Evolutionary conservation across 2,329 filamentous ascomycete genomes (phyloP), one percentile per base, ranked within the genome.

Genomic region (Nemania diffusa): DNA sequence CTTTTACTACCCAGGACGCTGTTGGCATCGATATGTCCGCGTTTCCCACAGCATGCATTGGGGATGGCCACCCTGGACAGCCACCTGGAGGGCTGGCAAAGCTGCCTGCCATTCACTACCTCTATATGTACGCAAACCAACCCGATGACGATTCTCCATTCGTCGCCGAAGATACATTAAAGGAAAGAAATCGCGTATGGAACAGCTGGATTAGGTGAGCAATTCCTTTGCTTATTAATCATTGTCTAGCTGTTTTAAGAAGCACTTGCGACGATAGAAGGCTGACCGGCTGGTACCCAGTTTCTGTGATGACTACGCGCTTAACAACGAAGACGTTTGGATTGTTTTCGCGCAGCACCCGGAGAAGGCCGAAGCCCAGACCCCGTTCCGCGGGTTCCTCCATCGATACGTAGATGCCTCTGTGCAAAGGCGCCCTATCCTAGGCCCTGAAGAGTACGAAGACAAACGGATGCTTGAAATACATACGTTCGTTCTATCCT

Each of bases 381-480:
- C 50, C 26, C 50, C 50, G 22, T 62, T 55, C 22, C 22, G 37
- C 17, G 22, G 34, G 24, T 56, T 62, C 24, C 50, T 62, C 24
- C 15, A 56, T 56, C 15, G 17, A 34, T 62, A 62, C 27, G 40
- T 62, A 7, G 50, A 62, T 7, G 24, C 29, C 40, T 62, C 27
- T 29, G 50, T 56, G n/a, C 40, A 56, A 48, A 62, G n/a, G 34
- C 50, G 50, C n/a, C 1, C 17, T 5, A 48, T 29, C 22, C 34
- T 62, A 37, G 37, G 37, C 24, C 11, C 26, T 17, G 24, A 56
- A 40, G 53, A 58, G 24, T 51, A 64, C 20, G 53, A 57, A 20
- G 26, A 51, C 44, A 57, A 50, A 50, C 27, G 44, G 40, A 64
- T 52, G 44, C n/a, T 58, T 40, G 32, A 64, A n/a, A n/a, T n/a